phyloP scores from a whole-genome alignment of 2,329 filamentous ascomycete genomes.

The Ceratocystis papillata region DNA sequence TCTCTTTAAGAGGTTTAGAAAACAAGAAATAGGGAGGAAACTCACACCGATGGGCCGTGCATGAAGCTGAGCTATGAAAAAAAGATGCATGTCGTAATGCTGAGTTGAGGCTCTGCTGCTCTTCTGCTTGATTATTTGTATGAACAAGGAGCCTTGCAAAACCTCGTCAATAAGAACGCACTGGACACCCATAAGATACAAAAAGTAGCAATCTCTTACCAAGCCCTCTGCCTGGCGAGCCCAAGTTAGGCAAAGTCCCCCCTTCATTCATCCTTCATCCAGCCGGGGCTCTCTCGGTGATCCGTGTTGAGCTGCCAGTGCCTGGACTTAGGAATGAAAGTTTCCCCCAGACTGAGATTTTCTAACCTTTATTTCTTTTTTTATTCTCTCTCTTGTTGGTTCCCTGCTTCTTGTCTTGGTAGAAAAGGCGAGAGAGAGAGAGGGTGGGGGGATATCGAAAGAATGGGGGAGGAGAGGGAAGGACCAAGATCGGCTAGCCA shows the following conservation, averaged over 20 bases:
- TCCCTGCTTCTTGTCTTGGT: not conserved
- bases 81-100: no score
- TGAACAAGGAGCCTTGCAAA: constrained; percentile 5
- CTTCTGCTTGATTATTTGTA: not conserved
- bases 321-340: not conserved
- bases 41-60: no score
- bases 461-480: not conserved
- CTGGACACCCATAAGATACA: constrained; percentile 1
- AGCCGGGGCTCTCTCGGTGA: not conserved
- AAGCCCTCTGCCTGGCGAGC: not conserved
- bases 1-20: no score
- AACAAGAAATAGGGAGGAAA: no score
- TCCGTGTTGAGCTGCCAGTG: constrained; percentile 8
- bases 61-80: no score
- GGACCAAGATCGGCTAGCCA: not conserved
- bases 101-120: not conserved
- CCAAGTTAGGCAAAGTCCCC: not conserved
- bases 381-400: not conserved
- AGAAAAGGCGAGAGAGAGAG: not conserved
- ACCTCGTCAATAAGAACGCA: constrained; percentile 9
- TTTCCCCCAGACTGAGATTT: constrained; percentile 4
- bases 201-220: not conserved
- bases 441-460: not conserved
- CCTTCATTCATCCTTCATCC: not conserved
- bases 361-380: not conserved